Evolutionary conservation across 2,329 filamentous ascomycete genomes (phyloP).

Genomic region (Diaporthe sp.): DNA sequence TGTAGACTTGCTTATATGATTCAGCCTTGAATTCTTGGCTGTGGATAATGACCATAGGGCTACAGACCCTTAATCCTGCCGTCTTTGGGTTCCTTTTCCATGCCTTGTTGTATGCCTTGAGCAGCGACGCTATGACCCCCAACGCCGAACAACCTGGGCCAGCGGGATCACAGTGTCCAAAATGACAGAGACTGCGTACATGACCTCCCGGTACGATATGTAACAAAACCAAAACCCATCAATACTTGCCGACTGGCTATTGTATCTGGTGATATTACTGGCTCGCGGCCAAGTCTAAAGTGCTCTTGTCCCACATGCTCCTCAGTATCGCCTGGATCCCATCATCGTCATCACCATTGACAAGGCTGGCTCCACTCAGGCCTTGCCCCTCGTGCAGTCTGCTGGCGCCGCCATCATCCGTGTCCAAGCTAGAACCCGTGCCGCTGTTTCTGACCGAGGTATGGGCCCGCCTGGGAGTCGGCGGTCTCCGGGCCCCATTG

Average conservation of each 20-base stretch:
- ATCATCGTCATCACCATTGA: slow-evolving; percentile 61
- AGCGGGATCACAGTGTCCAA: neutral
- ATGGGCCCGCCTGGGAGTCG: slow-evolving; percentile 30
- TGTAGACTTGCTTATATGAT: neutral
- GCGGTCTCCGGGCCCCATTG: slow-evolving; percentile 23
- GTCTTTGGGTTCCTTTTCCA: slow-evolving; percentile 1
- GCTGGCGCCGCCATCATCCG: slow-evolving; percentile 50
- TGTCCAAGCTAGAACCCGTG: slow-evolving; percentile 55
- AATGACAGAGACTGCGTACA: neutral
- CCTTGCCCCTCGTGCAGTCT: slow-evolving; percentile 50
- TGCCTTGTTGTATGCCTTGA: neutral
- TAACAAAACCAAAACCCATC: neutral
- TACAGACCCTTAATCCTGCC: neutral
- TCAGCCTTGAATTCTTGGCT: neutral
- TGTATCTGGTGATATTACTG: slow-evolving; percentile 48
- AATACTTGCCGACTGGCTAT: neutral
- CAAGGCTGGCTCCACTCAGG: slow-evolving; percentile 61
- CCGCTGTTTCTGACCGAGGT: slow-evolving; percentile 35
- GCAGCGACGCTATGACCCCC: slow-evolving; percentile 8
- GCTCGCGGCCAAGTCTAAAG: slow-evolving; percentile 65
- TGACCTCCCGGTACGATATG: neutral
- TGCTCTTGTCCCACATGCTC: slow-evolving; percentile 70
- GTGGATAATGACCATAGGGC: neutral
- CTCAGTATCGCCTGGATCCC: slow-evolving; percentile 62
- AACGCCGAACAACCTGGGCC: slow-evolving; percentile 21